Conservation (phyloP, 2,329 filamentous ascomycete genomes). For the Ploettnerulaceae sp. region DNA sequence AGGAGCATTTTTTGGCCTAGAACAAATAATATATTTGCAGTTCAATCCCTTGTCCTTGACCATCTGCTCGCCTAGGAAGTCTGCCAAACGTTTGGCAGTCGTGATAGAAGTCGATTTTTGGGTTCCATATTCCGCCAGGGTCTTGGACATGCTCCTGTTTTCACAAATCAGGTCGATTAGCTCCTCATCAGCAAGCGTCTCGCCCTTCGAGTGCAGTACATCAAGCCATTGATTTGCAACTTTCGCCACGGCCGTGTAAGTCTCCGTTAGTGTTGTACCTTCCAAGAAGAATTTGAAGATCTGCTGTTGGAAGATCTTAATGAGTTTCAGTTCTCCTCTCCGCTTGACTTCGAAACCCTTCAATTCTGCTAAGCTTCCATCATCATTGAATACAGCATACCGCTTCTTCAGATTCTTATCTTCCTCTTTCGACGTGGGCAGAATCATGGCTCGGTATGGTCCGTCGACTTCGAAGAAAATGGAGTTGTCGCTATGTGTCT, state of each 20-base stretch:
- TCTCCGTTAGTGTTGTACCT: slow-evolving; percentile 79
- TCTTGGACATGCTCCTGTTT: slow-evolving; percentile 97
- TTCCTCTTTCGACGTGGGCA: slow-evolving; percentile 96
- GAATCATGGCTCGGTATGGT: slow-evolving; percentile 93
- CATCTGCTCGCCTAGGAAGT: slow-evolving; percentile 98
- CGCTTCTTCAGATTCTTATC: slow-evolving; percentile 99
- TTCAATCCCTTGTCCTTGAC: slow-evolving; percentile 98
- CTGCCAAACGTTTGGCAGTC: slow-evolving; percentile 87
- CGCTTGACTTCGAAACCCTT: slow-evolving; percentile 98
- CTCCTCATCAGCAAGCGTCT: slow-evolving; percentile 90
- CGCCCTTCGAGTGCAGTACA: slow-evolving; percentile 82
- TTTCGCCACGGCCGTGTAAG: slow-evolving; percentile 85
- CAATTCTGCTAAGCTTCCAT: slow-evolving; percentile 88
- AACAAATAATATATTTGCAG: slow-evolving; percentile 98
- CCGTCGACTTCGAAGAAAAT: slow-evolving; percentile 99
- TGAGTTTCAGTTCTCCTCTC: slow-evolving; percentile 94
- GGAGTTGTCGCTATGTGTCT: slow-evolving; percentile 96
- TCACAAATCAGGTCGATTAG: slow-evolving; percentile 99
- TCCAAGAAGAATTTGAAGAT: slow-evolving; percentile 99
- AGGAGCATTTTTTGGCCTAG: slow-evolving; percentile 77
- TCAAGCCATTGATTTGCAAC: slow-evolving; percentile 97
- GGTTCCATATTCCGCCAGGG: slow-evolving; percentile 87
- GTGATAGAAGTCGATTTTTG: slow-evolving; percentile 99
- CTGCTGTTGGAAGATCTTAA: slow-evolving; percentile 99
- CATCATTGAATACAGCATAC: slow-evolving; percentile 98